Percentiles rank a stretch among this genome's conserved stretches.
Evolutionary conservation across 768 basidiomycete genomes (phyloP).

Genomic region (Daedalea quercina): DNA sequence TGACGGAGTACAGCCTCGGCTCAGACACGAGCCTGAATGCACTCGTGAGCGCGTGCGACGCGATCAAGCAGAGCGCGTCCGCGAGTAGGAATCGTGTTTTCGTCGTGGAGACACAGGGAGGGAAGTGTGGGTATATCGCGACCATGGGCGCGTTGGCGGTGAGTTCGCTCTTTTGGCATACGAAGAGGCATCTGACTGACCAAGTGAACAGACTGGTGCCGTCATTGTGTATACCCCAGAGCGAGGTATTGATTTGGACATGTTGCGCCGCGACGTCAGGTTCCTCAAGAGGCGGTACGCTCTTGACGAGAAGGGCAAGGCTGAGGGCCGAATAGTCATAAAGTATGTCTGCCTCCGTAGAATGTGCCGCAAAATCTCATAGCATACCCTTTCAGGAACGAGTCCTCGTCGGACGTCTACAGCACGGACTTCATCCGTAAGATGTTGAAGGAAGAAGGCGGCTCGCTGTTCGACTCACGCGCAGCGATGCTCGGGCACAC

Average conservation of each 20-base stretch:
- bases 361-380: neutral
- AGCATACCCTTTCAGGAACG: constrained; percentile 54
- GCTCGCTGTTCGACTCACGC: constrained; percentile 84
- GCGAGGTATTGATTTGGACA: constrained; percentile 76
- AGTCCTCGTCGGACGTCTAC: constrained; percentile 82
- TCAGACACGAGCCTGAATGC: constrained; percentile 98
- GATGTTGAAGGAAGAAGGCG: constrained; percentile 96
- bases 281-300: constrained; percentile 83
- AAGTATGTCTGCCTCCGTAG: constrained; percentile 43
- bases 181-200: neutral
- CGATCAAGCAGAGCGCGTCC: constrained; percentile 97
- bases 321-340: constrained; percentile 90
- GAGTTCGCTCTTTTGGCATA: constrained; percentile 27
- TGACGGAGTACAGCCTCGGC: constrained; percentile 94
- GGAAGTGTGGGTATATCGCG: constrained; percentile 92
- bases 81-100: constrained; percentile 96
- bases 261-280: constrained; percentile 75
- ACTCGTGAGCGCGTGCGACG: constrained; percentile 94
- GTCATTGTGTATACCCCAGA: constrained; percentile 94
- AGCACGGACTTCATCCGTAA: constrained; percentile 87
- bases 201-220: constrained; percentile 66
- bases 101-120: constrained; percentile 97
- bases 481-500: constrained; percentile 97
- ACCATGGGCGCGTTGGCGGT: constrained; percentile 95
- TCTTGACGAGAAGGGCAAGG: constrained; percentile 82